Evolutionary conservation across 345 rosid species (phyloP).

Genomic region (Litchi chinensis): DNA sequence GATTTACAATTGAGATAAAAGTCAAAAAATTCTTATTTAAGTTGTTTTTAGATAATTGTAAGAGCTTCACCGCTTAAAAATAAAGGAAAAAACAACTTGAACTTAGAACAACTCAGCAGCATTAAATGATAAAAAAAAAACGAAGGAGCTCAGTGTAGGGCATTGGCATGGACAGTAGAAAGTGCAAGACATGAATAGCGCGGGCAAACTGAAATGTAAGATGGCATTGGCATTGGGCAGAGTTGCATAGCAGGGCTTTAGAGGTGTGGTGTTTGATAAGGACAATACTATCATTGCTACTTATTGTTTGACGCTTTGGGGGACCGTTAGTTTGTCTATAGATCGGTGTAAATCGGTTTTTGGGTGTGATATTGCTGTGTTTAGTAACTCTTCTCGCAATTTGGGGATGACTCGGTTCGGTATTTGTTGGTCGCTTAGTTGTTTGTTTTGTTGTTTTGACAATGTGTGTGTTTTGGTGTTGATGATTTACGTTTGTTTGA

Average conservation of each 20-base stretch:
- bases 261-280: conserved; percentile 94
- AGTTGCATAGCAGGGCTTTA: conserved; percentile 70
- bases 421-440: neutral
- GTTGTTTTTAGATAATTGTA: no score
- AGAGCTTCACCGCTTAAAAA: no score
- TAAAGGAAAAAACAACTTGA: no score
- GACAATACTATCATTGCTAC: conserved; percentile 95
- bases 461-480: conserved; percentile 13
- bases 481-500: conserved; percentile 66
- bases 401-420: conserved; percentile 6
- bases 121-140: no score
- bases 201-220: no score
- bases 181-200: no score
- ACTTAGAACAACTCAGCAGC: no score
- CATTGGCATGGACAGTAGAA: no score
- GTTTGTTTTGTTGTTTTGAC: conserved; percentile 10
- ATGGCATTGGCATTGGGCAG: conserved; percentile 68
- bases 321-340: conserved; percentile 61
- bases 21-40: no score
- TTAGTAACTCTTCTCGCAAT: conserved; percentile 95
- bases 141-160: no score
- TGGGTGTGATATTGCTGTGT: conserved; percentile 79
- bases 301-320: conserved; percentile 77
- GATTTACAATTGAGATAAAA: neutral
- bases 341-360: conserved; percentile 78